Evolutionary conservation across 164 flowering plant species (phyloP), one percentile per base, ranked within the genome.

Genomic region (Malania oleifera): DNA sequence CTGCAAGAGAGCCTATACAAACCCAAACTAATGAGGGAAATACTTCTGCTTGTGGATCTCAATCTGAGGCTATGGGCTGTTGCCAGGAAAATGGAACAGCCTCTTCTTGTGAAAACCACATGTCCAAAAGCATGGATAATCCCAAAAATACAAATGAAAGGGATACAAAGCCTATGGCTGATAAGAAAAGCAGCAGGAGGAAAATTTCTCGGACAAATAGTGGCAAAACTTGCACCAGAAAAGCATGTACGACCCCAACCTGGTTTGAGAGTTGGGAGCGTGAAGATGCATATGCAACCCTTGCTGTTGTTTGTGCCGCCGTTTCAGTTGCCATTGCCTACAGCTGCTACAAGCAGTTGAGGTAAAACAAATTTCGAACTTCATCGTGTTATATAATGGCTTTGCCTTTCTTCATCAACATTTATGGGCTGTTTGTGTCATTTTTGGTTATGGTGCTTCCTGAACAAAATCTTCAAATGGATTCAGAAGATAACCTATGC

Each of bases 241-340:
- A 68, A 70, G 76, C 73, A 5, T 79, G 83, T 63, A 57, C 79
- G 0, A 75, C 71, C 77, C 90, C 92, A 18, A 78, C 96, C 5
- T 93, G 93, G 95, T 64, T 77, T 18, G 95, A 88, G 75, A 79
- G 70, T 65, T 93, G 97, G 97, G 97, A 93, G 54, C 74, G 80
- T 7, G 99, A 93, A 60, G 99, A 93, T 68, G 88, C 96, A 26
- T 88, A 82, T 64, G 93, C 96, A 19, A 82, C 85, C 50, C 75
- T 90, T 49, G 85, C 97, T 31, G 96, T 88, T 52, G 72, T 79
- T 4, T 81, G 76, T 64, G 99, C 97, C 60, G 79, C 75, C 11
- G 74, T 67, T 2, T 90, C 97, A 0, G 84, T 90, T 54, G 87
- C 70, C 46, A 20, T 86, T 67, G 92, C 96, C 43, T 90, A 77